Evolutionary conservation across 805 yeast species (phyloP).

Genomic region (Diddensiella caesifluorescens): DNA sequence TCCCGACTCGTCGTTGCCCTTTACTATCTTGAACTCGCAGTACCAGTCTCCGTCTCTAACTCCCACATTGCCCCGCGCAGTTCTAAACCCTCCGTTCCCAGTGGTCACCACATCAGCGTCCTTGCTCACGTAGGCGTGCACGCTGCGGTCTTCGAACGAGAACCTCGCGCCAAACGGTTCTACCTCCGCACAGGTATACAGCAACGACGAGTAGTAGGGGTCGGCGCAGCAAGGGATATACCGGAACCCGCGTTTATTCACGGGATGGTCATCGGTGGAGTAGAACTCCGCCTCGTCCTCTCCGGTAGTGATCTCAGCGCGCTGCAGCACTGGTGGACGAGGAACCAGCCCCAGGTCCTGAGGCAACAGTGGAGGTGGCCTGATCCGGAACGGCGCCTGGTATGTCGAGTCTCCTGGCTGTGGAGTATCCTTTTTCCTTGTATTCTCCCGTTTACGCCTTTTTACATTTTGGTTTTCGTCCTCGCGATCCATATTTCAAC

Average conservation of each 20-base stretch:
- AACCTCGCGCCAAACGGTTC: conserved; percentile 59
- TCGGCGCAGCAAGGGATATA: conserved; percentile 70
- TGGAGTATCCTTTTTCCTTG: not conserved
- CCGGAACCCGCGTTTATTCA: conserved; percentile 73
- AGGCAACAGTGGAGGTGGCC: conserved; percentile 18
- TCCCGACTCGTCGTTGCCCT: conserved; percentile 27
- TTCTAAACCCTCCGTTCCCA: conserved; percentile 73
- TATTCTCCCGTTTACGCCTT: not conserved
- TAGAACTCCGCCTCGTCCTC: conserved; percentile 30
- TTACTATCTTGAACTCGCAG: conserved; percentile 64
- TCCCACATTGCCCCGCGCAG: conserved; percentile 67
- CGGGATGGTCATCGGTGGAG: conserved; percentile 70
- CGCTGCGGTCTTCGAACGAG: conserved; percentile 64
- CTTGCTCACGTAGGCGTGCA: conserved; percentile 42
- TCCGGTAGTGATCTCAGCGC: conserved; percentile 3
- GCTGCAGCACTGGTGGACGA: conserved; percentile 13
- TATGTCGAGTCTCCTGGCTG: not conserved
- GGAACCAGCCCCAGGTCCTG: conserved; percentile 14
- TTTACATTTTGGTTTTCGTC: not conserved
- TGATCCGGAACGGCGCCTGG: conserved; percentile 1
- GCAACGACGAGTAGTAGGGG: conserved; percentile 47
- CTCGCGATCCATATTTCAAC: conserved; percentile 1
- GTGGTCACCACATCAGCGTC: conserved; percentile 49
- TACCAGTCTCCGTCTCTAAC: conserved; percentile 75
- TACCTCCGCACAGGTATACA: conserved; percentile 68